Conservation (phyloP, 371 early-diverging fungal species). For the Haplosporangium sp. region DNA sequence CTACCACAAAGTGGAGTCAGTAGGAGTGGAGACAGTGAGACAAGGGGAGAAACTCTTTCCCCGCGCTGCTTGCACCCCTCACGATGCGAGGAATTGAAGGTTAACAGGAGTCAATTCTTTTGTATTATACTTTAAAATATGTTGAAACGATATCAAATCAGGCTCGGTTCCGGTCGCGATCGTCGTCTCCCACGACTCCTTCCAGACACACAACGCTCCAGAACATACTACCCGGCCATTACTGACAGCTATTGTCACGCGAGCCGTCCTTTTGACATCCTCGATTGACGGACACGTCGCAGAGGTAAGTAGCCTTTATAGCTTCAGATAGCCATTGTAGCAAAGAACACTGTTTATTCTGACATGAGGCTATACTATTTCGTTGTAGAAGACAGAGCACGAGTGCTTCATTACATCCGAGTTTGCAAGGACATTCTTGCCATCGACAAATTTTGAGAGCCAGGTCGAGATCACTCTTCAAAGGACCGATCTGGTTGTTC, state of each 20-base stretch:
- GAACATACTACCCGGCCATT: conserved; percentile 17
- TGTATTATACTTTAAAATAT: neutral
- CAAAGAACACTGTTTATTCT: neutral
- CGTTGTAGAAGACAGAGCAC: conserved; percentile 26
- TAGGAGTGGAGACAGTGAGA: neutral
- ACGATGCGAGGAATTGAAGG: neutral
- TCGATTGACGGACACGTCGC: conserved; percentile 52
- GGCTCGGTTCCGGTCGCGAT: conserved; percentile 56
- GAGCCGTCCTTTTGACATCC: conserved; percentile 47
- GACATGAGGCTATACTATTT: neutral
- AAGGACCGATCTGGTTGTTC: conserved; percentile 63
- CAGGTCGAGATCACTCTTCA: conserved; percentile 53
- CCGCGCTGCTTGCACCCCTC: neutral
- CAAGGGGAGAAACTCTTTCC: neutral
- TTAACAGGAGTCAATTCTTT: neutral
- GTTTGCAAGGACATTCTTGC: conserved; percentile 41
- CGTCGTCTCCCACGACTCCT: conserved; percentile 33
- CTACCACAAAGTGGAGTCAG: neutral
- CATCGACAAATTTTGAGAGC: conserved; percentile 24
- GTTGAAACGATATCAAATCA: conserved; percentile 33
- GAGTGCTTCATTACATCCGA: conserved; percentile 46
- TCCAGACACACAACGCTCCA: conserved; percentile 29
- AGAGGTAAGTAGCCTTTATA: conserved; percentile 15
- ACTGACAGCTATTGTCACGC: conserved; percentile 34
- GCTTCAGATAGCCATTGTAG: neutral